A percentile compares a stretch with the other conserved stretches of the same genome.
phyloP scores from a whole-genome alignment of 306 rosid genomes.

The Castanea sativa region DNA sequence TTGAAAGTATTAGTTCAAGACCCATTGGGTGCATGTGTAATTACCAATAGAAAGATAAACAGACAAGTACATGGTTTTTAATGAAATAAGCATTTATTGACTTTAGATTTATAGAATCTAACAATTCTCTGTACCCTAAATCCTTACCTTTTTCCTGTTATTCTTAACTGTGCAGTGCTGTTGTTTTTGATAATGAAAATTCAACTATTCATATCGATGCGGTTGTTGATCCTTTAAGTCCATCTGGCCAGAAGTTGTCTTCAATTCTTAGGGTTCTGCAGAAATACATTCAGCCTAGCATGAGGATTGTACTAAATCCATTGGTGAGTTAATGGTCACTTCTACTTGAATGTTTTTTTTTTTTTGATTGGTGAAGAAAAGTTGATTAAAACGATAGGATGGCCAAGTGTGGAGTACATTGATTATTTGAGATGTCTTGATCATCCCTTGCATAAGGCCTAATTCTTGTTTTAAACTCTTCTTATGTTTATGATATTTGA shows the following conservation, averaged over 20 bases:
- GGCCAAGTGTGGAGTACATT: neutral
- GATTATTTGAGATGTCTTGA: neutral
- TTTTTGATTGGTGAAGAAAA: neutral
- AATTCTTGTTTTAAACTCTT: slow-evolving; percentile 12
- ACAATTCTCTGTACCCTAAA: slow-evolving; percentile 7
- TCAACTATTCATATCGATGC: slow-evolving; percentile 90
- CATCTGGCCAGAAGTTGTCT: slow-evolving; percentile 84
- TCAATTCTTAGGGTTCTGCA: slow-evolving; percentile 78
- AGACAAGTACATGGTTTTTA: slow-evolving; percentile 3
- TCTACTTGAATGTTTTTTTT: slow-evolving; percentile 11
- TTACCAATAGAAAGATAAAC: neutral
- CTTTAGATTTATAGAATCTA: slow-evolving; percentile 16
- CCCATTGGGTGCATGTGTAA: neutral
- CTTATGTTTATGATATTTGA: neutral
- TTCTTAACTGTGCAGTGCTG: slow-evolving; percentile 66
- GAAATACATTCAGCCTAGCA: slow-evolving; percentile 86
- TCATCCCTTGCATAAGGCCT: neutral
- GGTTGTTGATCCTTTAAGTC: slow-evolving; percentile 92
- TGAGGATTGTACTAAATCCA: slow-evolving; percentile 94
- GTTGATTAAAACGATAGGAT: neutral
- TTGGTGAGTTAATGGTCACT: slow-evolving; percentile 58
- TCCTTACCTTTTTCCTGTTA: slow-evolving; percentile 17
- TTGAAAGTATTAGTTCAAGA: no score
- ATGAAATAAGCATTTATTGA: neutral
- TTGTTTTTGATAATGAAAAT: slow-evolving; percentile 61